Base-by-base conservation (phyloP, 768 basidiomycete species). In the Xerocomellus dryophilus region DNA sequence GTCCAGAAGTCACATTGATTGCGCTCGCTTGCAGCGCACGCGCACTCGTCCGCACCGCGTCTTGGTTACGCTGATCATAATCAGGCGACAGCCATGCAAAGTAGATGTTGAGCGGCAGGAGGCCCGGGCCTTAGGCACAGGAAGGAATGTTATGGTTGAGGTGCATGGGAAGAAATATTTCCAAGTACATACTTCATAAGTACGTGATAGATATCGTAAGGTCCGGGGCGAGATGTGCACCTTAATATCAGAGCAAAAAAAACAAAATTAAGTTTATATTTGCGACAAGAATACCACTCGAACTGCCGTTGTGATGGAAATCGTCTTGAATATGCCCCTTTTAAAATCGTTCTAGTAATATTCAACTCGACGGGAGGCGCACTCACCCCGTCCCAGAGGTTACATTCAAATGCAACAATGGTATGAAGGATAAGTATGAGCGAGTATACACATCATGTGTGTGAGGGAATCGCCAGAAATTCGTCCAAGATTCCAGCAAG, bases 71-170 rank as follows among this genome's bases (percentile, higher is more conserved):
- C 1, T 59, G 31, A 17, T 56, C 51, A 2, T 15, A 20, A 2
- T 29, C 23, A 1, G 35, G 20, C 1, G 11, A 17, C 12, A 38
- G 8, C 45, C 54, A 61, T 9, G 32, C 41, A 36, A n/a, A 36
- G 76, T 78, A 82, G 2, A 76, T 72, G 68, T 79, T 76, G 41
- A 79, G 66, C 2, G 80, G 80, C 6, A 74, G 64, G 50, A 75
- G 66, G 18, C n/a, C n/a, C n/a, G n/a, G n/a, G n/a, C 61, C 64
- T 6, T 53, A 60, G 2, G 61, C 43, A 35, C 80, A 76, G 18
- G 53, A 51, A 6, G 76, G 74, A 42, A 61, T 47, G 23, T 62
- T 73, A 51, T 78, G 77, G 1, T 65, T 57, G 54, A 76, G 73
- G 53, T 76, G 54, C 32, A 64, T 60, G 0, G 77, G 67, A 0